Base-by-base conservation (phyloP, 805 yeast genomes). In the Cyberlindnera maclurae region DNA sequence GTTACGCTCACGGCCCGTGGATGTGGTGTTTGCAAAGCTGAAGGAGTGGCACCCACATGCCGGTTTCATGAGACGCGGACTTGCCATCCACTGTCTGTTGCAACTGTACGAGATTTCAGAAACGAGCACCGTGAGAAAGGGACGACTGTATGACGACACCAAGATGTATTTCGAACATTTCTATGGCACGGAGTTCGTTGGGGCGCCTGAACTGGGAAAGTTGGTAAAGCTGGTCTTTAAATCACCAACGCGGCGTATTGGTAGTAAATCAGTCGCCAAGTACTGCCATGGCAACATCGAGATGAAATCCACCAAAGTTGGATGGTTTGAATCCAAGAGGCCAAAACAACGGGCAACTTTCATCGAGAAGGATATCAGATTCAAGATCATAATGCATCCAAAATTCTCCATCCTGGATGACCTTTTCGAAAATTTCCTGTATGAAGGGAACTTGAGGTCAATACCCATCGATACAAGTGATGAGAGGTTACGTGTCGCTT, bases 261-360 rank as follows among this genome's bases (percentile, higher is more conserved):
- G 96, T 2, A 75, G 79, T 57, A 68, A 95, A 36, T 89, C 89
- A 2, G 82, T 80, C 52, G 78, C 90, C 15, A 82, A 82, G 55
- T 88, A 88, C 59, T 94, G 86, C 57, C 87, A 85, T 54, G 5
- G 34, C 2, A 39, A 43, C 12, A 16, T 50, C 5, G 10, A 38
- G 7, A 15, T 46, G 12, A 39, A 26, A n/a, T 9, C 12, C 9
- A 30, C 15, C 4, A 24, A 16, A 10, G 26, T 18, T 1, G 10
- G 4, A 3, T 40, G 45, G 44, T 31, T 45, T n/a, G 34, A 24
- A 9, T 8, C 20, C 9, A 29, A 27, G 10, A 38, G 32, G 15
- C 43, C 34, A 10, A 29, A 18, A 24, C 20, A 27, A 15, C 36
- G 17, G 16, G 17, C 29, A 15, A 26, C 42, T 3, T 43, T 28